phyloP scores from a whole-genome alignment of 1,139 yeast genomes.

The Yamadazyma buinensis region DNA sequence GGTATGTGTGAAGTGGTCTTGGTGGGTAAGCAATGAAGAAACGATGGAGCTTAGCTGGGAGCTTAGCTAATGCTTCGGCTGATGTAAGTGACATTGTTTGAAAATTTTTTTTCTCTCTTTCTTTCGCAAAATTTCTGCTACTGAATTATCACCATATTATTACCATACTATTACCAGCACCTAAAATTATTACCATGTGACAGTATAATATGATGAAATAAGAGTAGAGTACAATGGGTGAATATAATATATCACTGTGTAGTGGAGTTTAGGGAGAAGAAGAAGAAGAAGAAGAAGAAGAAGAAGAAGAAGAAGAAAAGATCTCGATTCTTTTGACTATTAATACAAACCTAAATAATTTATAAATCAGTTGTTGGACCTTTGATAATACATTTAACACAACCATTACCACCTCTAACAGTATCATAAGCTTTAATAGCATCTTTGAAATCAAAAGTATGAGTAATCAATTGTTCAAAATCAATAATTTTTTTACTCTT shows the following conservation, averaged over 20 bases:
- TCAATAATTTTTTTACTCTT: slow-evolving; percentile 46
- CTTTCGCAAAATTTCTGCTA: no score
- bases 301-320: no score
- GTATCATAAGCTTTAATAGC: slow-evolving; percentile 80
- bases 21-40: slow-evolving; percentile 89
- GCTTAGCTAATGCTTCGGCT: slow-evolving; percentile 47
- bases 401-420: slow-evolving; percentile 46
- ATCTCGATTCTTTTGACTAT: no score
- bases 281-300: no score
- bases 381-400: slow-evolving; percentile 45
- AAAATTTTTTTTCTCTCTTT: no score
- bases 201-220: no score
- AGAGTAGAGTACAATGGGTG: no score
- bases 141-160: no score
- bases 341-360: background rate
- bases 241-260: no score
- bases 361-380: slow-evolving; percentile 27
- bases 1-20: slow-evolving; percentile 65
- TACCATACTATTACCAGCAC: no score
- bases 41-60: slow-evolving; percentile 69
- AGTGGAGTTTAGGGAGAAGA: no score
- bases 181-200: no score
- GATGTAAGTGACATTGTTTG: slow-evolving; percentile 23
- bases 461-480: slow-evolving; percentile 65
- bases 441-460: slow-evolving; percentile 67